phyloP scores from a whole-genome alignment of 2,329 filamentous ascomycete genomes.

The Colletotrichum eleusines region DNA sequence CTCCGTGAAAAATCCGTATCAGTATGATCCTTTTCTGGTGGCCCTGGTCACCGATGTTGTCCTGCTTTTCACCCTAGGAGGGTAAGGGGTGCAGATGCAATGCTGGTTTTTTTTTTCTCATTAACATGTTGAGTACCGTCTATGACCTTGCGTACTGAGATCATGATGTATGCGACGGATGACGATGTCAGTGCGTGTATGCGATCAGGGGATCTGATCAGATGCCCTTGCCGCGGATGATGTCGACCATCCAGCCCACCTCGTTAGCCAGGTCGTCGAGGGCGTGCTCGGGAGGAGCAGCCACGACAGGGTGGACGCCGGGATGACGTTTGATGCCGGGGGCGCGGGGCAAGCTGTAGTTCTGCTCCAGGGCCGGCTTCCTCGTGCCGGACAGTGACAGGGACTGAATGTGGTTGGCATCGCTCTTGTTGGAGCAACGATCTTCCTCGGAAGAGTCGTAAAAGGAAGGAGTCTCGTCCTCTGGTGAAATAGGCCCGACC shows the following conservation, averaged over 20 bases:
- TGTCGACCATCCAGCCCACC: constrained; percentile 64
- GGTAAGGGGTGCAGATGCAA: constrained; percentile 9
- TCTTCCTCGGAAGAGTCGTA: constrained; percentile 61
- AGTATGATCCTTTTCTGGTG: neutral
- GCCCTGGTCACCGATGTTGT: neutral
- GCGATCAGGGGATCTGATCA: constrained; percentile 16
- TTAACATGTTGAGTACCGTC: constrained; percentile 13
- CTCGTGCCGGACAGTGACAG: constrained; percentile 37
- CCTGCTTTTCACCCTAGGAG: neutral
- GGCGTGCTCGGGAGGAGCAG: constrained; percentile 52
- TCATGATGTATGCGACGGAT: neutral
- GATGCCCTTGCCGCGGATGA: constrained; percentile 55
- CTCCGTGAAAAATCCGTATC: constrained; percentile 32
- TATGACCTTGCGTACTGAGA: constrained; percentile 9
- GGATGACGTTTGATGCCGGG: constrained; percentile 44
- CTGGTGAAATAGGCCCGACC: constrained; percentile 53
- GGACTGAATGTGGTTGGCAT: constrained; percentile 49
- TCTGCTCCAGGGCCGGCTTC: constrained; percentile 44
- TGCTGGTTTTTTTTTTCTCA: neutral
- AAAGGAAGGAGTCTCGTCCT: constrained; percentile 59
- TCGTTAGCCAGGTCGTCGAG: constrained; percentile 59
- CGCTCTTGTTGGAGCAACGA: constrained; percentile 51
- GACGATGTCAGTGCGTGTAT: neutral
- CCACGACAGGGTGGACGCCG: constrained; percentile 46
- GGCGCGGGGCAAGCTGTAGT: constrained; percentile 61